phyloP scores from a whole-genome alignment of 2,329 filamentous ascomycete genomes.

The Pseudocercospora musae region DNA sequence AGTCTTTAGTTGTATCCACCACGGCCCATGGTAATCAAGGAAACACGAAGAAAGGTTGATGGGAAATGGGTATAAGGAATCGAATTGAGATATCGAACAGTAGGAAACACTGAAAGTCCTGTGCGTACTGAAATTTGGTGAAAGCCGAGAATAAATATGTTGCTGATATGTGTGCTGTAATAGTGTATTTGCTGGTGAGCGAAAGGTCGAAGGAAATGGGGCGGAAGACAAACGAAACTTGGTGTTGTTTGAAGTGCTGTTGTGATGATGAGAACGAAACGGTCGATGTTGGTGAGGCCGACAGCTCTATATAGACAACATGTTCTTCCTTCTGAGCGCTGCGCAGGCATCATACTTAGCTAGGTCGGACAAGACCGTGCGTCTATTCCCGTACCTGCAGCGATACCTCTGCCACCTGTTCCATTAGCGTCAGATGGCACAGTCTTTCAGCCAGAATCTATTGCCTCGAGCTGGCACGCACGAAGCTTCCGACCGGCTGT shows the following conservation, averaged over 20 bases:
- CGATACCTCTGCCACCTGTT: constrained; percentile 10
- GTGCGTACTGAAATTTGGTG: constrained; percentile 4
- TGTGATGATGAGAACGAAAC: constrained; percentile 16
- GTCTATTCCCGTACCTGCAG: constrained; percentile 22
- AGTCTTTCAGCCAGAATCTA: constrained; percentile 13
- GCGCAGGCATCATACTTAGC: constrained; percentile 5
- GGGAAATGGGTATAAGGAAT: constrained; percentile 7
- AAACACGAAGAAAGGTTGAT: constrained; percentile 11
- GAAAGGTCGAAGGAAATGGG: constrained; percentile 16
- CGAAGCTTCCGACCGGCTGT: neutral
- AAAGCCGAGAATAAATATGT: neutral
- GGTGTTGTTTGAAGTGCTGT: constrained; percentile 8
- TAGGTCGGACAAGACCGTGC: neutral
- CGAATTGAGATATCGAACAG: neutral
- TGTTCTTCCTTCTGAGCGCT: neutral
- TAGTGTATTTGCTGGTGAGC: constrained; percentile 14
- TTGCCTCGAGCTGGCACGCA: constrained; percentile 14
- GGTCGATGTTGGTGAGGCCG: constrained; percentile 1
- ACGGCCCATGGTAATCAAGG: constrained; percentile 35
- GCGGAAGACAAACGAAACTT: constrained; percentile 8
- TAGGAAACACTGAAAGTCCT: constrained; percentile 13
- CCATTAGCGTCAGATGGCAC: constrained; percentile 9
- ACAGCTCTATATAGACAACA: constrained; percentile 20
- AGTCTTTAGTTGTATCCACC: constrained; percentile 43
- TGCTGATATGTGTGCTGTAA: neutral